Percentiles rank a stretch among this genome's conserved stretches.
phyloP scores from a whole-genome alignment of 192 early-diverging fungal genomes.

The Dissophora ornata region DNA sequence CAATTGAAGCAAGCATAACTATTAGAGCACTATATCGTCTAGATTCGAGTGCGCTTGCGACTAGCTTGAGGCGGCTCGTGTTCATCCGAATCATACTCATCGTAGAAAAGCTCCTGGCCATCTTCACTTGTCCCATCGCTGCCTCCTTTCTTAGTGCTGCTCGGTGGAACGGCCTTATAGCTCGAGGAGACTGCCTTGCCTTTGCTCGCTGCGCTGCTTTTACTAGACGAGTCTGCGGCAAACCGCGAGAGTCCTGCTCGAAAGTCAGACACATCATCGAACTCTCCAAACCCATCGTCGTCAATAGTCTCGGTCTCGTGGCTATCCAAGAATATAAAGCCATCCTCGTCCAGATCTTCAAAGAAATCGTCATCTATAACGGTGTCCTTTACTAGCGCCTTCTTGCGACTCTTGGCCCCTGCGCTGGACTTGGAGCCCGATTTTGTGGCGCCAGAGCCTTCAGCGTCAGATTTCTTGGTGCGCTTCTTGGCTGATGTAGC shows the following conservation, averaged over 20 bases:
- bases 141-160: background rate
- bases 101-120: conserved; percentile 27
- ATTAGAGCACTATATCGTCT: background rate
- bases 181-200: background rate
- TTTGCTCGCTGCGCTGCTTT: background rate
- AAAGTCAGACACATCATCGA: conserved; percentile 9
- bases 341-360: conserved; percentile 22
- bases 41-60: conserved; percentile 25
- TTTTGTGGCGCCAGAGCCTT: background rate
- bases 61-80: conserved; percentile 40
- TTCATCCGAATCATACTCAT: conserved; percentile 48
- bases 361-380: conserved; percentile 17
- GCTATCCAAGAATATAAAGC: background rate
- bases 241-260: conserved; percentile 19
- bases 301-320: conserved; percentile 1
- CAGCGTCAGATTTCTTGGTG: conserved; percentile 8
- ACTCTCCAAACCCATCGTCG: conserved; percentile 1
- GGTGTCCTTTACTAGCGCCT: background rate
- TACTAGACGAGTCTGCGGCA: background rate
- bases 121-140: conserved; percentile 21
- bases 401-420: conserved; percentile 14
- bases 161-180: background rate
- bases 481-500: conserved; percentile 9
- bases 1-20: conserved; percentile 1
- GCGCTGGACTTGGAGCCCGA: conserved; percentile 24